Evolutionary conservation across 1,139 yeast genomes (phyloP).

Genomic region (Scheffersomyces titani): DNA sequence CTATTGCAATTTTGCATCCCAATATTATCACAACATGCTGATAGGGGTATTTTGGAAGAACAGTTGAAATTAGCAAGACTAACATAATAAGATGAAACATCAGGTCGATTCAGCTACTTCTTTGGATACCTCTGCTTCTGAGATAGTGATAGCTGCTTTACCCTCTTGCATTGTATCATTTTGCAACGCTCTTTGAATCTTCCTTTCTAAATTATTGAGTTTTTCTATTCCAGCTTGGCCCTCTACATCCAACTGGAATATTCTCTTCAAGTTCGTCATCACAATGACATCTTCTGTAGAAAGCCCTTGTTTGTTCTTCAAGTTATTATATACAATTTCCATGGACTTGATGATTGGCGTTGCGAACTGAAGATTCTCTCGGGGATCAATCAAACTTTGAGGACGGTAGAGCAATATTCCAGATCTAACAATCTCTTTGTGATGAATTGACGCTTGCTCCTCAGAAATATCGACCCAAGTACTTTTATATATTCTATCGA

Average conservation of each 20-base stretch:
- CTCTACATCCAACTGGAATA: conserved; percentile 16
- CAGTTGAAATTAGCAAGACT: background rate
- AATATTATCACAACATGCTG: background rate
- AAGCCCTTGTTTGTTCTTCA: conserved; percentile 18
- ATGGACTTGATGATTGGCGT: conserved; percentile 22
- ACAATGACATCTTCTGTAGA: conserved; percentile 17
- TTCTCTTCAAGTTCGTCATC: conserved; percentile 18
- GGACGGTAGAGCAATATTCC: conserved; percentile 36
- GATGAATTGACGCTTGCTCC: conserved; percentile 17
- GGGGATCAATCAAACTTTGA: conserved; percentile 18
- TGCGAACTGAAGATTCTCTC: conserved; percentile 18
- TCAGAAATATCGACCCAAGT: conserved; percentile 27
- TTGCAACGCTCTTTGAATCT: conserved; percentile 5
- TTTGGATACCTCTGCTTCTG: background rate
- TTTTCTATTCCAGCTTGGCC: conserved; percentile 14
- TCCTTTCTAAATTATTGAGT: conserved; percentile 7
- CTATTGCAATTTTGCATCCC: background rate
- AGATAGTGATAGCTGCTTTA: background rate
- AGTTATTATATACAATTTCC: conserved; percentile 18
- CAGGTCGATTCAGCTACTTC: background rate
- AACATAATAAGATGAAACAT: background rate
- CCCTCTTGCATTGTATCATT: background rate
- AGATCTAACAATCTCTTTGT: conserved; percentile 28
- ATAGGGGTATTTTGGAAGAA: background rate
- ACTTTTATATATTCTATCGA: conserved; percentile 22